Evolutionary conservation across 179 eudicot species (phyloP), one percentile per base, ranked within the genome.

Genomic region (Vitellaria paradoxa): DNA sequence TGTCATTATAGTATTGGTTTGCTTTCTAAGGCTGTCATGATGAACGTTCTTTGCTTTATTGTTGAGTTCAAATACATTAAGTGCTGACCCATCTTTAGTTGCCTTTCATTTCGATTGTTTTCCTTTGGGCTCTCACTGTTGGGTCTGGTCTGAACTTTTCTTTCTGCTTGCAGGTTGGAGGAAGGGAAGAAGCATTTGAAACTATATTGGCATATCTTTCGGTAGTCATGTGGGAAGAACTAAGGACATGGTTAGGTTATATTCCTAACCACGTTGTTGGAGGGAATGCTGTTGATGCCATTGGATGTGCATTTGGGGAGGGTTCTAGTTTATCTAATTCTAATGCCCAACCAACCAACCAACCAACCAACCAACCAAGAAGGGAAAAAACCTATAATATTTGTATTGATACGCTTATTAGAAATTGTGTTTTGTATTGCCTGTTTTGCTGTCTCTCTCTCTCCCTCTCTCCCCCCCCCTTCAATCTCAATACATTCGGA

Each of bases 241-340:
- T 40, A n/a, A 18, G 52, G 65, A 56, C 30, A 17, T 37, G 60
- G 13, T 59, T 73, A 21, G 21, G 40, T 63, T 21, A 18, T 63
- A 63, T 63, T 63, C 40, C 50, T 50, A 8, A n/a, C 49, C 63
- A 14, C 47, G 30, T 59, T 50, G 37, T 70, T 47, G 26, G 15
- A 72, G 75, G 47, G 30, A 72, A 72, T 72, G 49, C 14, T 30
- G 37, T 72, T 26, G 49, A 53, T 70, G 73, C 55, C 40, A 50
- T 50, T 70, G 73, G 40, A 50, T 70, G 60, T 21, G 59, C 53
- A 50, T 69, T 50, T 59, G 59, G 9, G 55, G 73, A 68, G 72
- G 7, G 20, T 9, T 17, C 11, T 46, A n/a, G 20, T 45, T 45
- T 20, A n/a, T 53, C 8, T 59, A 59, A 59, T 59, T 59, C 7